These are phyloP conservation scores for Besnoitia besnoiti DNA, from an alignment of 169 alveolate genomes.

Conservation along the genomic window DNA sequence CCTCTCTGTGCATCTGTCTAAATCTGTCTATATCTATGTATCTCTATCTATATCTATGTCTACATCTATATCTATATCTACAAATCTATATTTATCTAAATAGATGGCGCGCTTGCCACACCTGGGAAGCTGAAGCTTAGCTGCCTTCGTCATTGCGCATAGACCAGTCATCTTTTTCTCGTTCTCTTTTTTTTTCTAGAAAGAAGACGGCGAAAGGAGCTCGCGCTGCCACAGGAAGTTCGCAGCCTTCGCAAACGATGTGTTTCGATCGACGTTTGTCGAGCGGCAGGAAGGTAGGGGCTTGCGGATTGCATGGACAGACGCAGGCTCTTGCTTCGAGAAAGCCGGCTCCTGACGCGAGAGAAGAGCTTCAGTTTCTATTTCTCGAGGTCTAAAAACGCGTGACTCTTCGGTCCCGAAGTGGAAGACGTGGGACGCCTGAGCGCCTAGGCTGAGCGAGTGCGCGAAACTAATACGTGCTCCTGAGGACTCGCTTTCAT, in stretches of 20 bases:
- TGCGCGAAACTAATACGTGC: no score
- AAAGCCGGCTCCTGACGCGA: no score
- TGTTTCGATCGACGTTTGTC: constrained; percentile 6
- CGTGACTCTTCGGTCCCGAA: no score
- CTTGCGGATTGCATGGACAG: no score
- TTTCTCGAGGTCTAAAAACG: no score
- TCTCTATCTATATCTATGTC: neutral
- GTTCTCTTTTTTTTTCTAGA: neutral
- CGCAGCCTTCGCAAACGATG: neutral
- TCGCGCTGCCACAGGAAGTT: neutral
- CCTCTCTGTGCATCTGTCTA: neutral
- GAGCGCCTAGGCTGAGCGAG: no score
- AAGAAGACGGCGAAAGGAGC: neutral
- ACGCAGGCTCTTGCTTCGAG: no score
- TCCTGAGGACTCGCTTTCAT: no score
- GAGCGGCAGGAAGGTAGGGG: constrained; percentile 5
- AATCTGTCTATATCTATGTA: neutral
- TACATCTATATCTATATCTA: neutral
- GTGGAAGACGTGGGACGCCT: no score
- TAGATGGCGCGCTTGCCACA: neutral
- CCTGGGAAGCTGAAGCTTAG: neutral
- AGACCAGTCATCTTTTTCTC: neutral
- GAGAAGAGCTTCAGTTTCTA: no score
- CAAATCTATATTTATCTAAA: neutral
- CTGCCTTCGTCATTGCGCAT: neutral